Conservation (phyloP, 305 asterid genomes). For the Lippia alba region DNA sequence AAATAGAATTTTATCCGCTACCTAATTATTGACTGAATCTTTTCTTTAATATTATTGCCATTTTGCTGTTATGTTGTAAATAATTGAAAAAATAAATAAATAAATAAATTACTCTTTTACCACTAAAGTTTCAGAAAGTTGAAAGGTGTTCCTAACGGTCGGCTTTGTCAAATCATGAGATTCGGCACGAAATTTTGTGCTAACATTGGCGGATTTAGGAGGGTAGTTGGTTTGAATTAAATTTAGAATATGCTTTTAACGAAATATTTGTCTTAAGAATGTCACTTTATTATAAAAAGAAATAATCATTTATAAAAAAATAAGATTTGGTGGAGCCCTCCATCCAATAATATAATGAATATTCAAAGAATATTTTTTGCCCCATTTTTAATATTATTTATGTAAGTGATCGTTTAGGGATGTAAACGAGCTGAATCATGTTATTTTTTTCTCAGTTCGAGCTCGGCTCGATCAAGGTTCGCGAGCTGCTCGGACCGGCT, state of each 20-base stretch:
- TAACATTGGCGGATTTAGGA: background rate
- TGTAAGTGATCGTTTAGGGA: too few species aligned
- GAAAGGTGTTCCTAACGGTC: slow-evolving; percentile 43
- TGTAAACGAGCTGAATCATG: too few species aligned
- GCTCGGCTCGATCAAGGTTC: too few species aligned
- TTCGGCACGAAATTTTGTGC: background rate
- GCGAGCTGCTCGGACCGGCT: too few species aligned
- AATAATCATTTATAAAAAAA: too few species aligned
- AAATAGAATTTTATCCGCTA: too few species aligned
- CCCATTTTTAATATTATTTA: too few species aligned
- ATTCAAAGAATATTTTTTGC: too few species aligned
- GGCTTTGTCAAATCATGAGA: slow-evolving; percentile 30
- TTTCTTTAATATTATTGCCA: background rate
- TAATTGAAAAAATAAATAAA: slow-evolving; percentile 17
- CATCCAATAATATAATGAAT: background rate
- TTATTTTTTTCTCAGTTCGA: too few species aligned
- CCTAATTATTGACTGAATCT: too few species aligned
- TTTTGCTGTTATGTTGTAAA: background rate
- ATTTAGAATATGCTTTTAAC: background rate
- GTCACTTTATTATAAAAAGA: background rate
- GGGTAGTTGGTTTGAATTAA: slow-evolving; percentile 33
- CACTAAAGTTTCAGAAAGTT: slow-evolving; percentile 21
- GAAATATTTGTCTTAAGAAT: background rate
- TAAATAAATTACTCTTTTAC: background rate
- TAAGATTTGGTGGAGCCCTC: too few species aligned